These are phyloP conservation scores for Agroathelia rolfsii DNA, from an alignment of 1,284 basidiomycete genomes.

Conservation along the genomic window DNA sequence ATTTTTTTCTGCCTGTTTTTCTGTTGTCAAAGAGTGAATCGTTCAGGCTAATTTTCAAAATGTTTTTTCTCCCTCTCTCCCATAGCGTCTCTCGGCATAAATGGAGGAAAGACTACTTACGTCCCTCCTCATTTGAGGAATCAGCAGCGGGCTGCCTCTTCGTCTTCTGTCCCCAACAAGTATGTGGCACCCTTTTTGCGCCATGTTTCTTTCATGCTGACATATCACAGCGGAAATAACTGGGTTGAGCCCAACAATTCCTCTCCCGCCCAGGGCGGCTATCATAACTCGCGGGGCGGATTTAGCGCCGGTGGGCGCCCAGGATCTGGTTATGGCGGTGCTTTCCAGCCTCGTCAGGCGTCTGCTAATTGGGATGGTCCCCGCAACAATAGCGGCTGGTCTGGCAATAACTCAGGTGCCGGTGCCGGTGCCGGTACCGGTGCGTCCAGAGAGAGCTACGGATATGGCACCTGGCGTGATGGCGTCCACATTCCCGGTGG, in stretches of 20 bases:
- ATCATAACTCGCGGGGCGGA: conserved; percentile 35
- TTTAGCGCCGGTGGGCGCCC: conserved; percentile 36
- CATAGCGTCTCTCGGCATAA: conserved; percentile 60
- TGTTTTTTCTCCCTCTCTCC: conserved; percentile 9
- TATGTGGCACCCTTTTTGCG: conserved; percentile 22
- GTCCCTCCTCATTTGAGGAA: conserved; percentile 87
- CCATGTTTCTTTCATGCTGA: conserved; percentile 11
- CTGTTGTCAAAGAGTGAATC: conserved; percentile 5
- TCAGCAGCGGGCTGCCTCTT: conserved; percentile 70
- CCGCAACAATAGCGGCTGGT: conserved; percentile 27
- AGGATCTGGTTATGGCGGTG: conserved; percentile 28
- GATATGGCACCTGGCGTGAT: conserved; percentile 83
- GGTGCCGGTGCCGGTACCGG: conserved; percentile 30
- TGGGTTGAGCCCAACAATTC: conserved; percentile 61
- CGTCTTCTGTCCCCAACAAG: conserved; percentile 40
- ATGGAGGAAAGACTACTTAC: conserved; percentile 72
- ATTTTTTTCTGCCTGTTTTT: conserved; percentile 5
- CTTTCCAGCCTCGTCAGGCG: conserved; percentile 28
- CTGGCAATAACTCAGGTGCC: conserved; percentile 23
- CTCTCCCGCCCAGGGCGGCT: conserved; percentile 48
- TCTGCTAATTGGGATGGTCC: conserved; percentile 31
- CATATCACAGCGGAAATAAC: conserved; percentile 37
- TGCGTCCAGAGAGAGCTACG: conserved; percentile 44
- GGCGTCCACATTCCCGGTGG: conserved; percentile 78
- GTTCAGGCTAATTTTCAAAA: conserved; percentile 12